Evolutionary conservation across 257 asterid genomes (phyloP), one percentile per base, ranked within the genome.

Genomic region (Voacanga thouarsii): DNA sequence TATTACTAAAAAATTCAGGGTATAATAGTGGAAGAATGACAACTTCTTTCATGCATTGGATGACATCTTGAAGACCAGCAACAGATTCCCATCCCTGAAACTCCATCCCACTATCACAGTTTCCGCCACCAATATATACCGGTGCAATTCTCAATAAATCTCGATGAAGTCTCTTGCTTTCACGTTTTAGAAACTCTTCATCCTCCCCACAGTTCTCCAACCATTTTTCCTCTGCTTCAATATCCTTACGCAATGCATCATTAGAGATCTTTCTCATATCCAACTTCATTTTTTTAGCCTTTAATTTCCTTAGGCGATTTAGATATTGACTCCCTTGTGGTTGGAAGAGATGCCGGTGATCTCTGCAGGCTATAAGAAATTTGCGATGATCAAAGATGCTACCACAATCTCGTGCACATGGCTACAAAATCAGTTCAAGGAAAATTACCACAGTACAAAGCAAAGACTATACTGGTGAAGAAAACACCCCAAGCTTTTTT

Each of bases 11-110:
- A 85, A 88, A 90, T 65, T 96, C 97, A 26, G 99, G 99, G 84
- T 96, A 96, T 78, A 96, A 53, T 43, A 96, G 94, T 6, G 99
- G 99, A 85, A 96, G 85, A 80, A 93, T 92, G 82, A 92, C 98
- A 79, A 96, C 99, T 88, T 96, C 99, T 86, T 96, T 96, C 98
- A 96, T 90, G 94, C 98, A 96, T 70, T 84, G 95, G 83, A 92
- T 90, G 81, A 96, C 98, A 86, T 90, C 89, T 80, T 93, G 97
- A 84, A 96, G 92, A 77, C 99, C 99, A 77, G 99, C 99, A 80
- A 96, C 96, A 67, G 98, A 92, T 82, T 96, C 99, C 99, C 99
- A 96, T 71, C 97, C 99, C 82, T 88, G 90, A 82, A 87, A 89
- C 77, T 87, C 89, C 76, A 53, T 78, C 45, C 81, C 94, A 30